A percentile compares a stretch with the other conserved stretches of the same genome.
Evolutionary conservation across 1,284 basidiomycete genomes (phyloP).

Genomic region (Ustilago trichophora): DNA sequence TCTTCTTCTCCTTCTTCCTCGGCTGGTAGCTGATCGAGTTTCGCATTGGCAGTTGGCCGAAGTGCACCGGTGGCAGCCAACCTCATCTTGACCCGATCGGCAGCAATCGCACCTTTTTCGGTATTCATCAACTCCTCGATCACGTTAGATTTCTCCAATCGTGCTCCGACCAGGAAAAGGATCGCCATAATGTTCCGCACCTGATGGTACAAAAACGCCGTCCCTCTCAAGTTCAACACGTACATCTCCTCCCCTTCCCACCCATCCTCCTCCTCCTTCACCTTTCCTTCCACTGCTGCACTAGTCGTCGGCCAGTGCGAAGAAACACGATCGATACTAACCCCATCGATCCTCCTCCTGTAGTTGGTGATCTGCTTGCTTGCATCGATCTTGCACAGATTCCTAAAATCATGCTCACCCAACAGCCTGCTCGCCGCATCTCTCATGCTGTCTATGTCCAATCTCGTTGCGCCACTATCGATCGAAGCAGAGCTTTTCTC

Average conservation of each 20-base stretch:
- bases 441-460: constrained; percentile 74
- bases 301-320: constrained; percentile 45
- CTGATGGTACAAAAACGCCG: constrained; percentile 95
- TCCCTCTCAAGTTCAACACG: constrained; percentile 87
- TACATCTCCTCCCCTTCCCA: constrained; percentile 65
- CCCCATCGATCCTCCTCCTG: constrained; percentile 74
- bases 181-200: constrained; percentile 95
- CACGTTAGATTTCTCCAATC: constrained; percentile 79
- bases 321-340: constrained; percentile 71
- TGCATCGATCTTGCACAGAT: constrained; percentile 93
- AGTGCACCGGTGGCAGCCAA: constrained; percentile 5
- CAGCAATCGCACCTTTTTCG: constrained; percentile 51
- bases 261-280: background rate
- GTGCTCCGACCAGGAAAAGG: constrained; percentile 85
- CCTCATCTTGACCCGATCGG: constrained; percentile 37
- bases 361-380: constrained; percentile 89
- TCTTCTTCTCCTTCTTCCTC: no score
- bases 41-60: background rate
- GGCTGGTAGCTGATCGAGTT: no score
- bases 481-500: background rate
- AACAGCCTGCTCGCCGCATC: constrained; percentile 77
- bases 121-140: constrained; percentile 81
- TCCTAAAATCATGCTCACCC: constrained; percentile 95
- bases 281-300: background rate
- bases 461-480: constrained; percentile 14